Conservation (phyloP, 2,329 filamentous ascomycete genomes). For the Clarireedia hainanense region DNA sequence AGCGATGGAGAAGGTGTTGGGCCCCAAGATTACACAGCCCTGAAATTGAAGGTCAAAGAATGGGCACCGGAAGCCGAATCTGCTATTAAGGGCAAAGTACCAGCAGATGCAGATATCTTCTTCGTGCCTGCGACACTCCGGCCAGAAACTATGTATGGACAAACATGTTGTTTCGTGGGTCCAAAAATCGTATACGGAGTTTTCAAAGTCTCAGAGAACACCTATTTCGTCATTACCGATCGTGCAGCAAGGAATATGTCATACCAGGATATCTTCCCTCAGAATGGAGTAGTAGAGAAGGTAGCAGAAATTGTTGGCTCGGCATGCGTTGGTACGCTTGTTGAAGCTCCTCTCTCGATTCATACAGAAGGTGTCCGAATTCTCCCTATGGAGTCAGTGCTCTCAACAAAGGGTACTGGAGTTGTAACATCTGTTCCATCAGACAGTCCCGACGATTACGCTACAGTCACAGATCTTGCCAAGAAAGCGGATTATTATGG, state of each 20-base stretch:
- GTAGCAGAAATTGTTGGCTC: conserved; percentile 68
- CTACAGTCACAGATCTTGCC: conserved; percentile 75
- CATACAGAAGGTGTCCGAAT: conserved; percentile 80
- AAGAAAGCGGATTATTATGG: conserved; percentile 97
- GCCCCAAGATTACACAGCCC: conserved; percentile 83
- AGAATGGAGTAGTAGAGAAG: conserved; percentile 68
- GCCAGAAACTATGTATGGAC: conserved; percentile 98
- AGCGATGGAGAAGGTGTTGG: conserved; percentile 73
- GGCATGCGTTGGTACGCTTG: conserved; percentile 77
- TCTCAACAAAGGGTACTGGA: conserved; percentile 89
- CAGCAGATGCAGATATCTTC: conserved; percentile 71
- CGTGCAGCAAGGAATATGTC: conserved; percentile 90
- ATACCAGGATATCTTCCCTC: conserved; percentile 78
- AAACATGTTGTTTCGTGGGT: conserved; percentile 91
- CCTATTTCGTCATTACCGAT: conserved; percentile 79
- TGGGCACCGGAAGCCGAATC: conserved; percentile 74
- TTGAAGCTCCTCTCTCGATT: conserved; percentile 81
- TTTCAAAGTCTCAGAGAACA: conserved; percentile 68
- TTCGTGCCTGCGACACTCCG: conserved; percentile 87
- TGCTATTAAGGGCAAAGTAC: conserved; percentile 68
- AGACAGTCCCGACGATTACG: conserved; percentile 92
- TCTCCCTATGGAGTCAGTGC: conserved; percentile 89
- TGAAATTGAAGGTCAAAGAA: conserved; percentile 86
- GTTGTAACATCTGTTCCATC: conserved; percentile 95
- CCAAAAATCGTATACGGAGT: conserved; percentile 85